These are phyloP conservation scores for Podila horticola DNA, from an alignment of 192 early-diverging fungal species.

Conservation along the genomic window DNA sequence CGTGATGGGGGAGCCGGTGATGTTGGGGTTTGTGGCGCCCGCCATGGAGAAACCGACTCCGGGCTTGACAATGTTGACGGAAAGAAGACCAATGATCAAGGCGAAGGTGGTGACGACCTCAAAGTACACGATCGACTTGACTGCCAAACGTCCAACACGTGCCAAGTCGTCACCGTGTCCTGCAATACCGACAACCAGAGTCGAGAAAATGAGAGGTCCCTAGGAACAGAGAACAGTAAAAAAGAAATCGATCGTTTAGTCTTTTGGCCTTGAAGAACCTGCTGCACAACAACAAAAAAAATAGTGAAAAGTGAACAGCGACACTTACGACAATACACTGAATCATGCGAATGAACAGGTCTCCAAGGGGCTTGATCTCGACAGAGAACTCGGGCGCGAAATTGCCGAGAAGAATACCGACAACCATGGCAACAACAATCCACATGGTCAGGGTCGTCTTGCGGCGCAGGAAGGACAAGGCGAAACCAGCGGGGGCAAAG, in stretches of 20 bases:
- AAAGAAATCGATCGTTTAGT: not conserved
- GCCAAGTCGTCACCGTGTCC: constrained; percentile 74
- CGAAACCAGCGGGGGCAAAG: constrained; percentile 16
- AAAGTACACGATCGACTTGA: constrained; percentile 80
- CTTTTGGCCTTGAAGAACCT: not conserved
- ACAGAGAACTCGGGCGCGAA: constrained; percentile 55
- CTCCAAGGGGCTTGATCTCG: constrained; percentile 58
- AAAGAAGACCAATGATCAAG: constrained; percentile 71
- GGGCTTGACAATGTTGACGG: constrained; percentile 70
- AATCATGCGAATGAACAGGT: constrained; percentile 65
- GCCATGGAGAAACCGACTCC: constrained; percentile 61
- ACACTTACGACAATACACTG: constrained; percentile 52
- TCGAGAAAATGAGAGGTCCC: constrained; percentile 77
- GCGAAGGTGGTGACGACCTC: constrained; percentile 71
- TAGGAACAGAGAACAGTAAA: not conserved
- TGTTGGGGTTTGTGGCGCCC: not conserved
- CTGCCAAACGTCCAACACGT: constrained; percentile 67
- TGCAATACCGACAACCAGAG: constrained; percentile 78
- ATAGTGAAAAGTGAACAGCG: not conserved
- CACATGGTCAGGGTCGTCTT: constrained; percentile 61
- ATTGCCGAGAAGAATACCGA: constrained; percentile 63
- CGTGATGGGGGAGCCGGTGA: constrained; percentile 43
- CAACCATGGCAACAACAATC: constrained; percentile 58
- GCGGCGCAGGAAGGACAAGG: constrained; percentile 28
- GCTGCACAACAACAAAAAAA: not conserved